Evolutionary conservation across 2,329 filamentous ascomycete species (phyloP), one percentile per base, ranked within the genome.

Genomic region (Botrytis cinerea): DNA sequence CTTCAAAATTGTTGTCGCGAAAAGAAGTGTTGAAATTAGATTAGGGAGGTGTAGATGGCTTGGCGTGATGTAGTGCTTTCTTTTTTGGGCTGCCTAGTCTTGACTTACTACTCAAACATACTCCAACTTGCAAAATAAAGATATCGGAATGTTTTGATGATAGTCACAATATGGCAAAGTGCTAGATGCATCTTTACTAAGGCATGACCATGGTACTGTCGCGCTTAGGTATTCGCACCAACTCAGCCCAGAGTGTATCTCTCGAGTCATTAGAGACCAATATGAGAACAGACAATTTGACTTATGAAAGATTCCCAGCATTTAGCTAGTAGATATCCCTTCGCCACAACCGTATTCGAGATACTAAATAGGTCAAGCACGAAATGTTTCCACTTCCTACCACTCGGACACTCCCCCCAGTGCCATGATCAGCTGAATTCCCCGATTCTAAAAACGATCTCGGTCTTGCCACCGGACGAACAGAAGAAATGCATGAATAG

Each of bases 361-460:
- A 35, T 35, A 66, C 28, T 16, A 48, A 66, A 35, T 25, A 25
- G 22, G 48, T 66, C 63, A 66, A 66, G 43, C 63, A 66, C 45
- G 45, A 48, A 45, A 66, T 48, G 63, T 66, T 48, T 35, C 45
- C 20, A 48, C 63, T 46, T 64, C 28, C 22, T n/a, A 22, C 20
- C 43, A 46, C 62, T 48, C 28, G 28, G 63, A 66, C 38, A 35
- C 10, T 48, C 28, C 16, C 63, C 45, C 28, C 28, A 6, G 28
- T 14, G 48, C 45, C 63, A 38, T 35, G n/a, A 66, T 48, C 63
- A 48, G 45, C 63, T 66, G 63, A 48, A 66, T n/a, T 32, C 16
- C 20, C 25, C 38, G 60, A 62, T 18, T 18, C 14, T 28, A 43
- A 28, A 8, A 38, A 43, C 16, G 40, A n/a, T 40, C 60, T 28